Evolutionary conservation across 2,329 filamentous ascomycete species (phyloP), one percentile per base, ranked within the genome.

Genomic region (Trichoderma atrobrunneum): DNA sequence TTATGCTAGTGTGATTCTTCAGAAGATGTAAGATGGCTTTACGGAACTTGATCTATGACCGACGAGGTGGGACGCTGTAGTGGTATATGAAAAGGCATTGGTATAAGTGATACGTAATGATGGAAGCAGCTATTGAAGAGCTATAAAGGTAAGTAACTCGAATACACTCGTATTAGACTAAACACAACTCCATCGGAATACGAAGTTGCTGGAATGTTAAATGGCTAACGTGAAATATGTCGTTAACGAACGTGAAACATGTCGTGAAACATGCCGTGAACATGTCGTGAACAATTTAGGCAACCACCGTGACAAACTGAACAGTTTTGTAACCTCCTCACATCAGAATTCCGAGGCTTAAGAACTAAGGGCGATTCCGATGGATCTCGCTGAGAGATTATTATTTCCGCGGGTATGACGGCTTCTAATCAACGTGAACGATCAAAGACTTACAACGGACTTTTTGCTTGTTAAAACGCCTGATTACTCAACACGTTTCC

Each of bases 401-500:
- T 56, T 36, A 34, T 54, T 34, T 14, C 28, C 48, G 43, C 30
- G 43, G 63, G 36, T 66, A 12, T 21, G 7, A 51, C 28, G 62
- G 63, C 30, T 51, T 16, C 8, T n/a, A 43, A 43, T 43, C 48
- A 21, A 34, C 12, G 26, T 16, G 26, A 18, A 18, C 36, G 5
- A 7, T 32, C 1, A 65, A 34, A n/a, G 24, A 36, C 26, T 24
- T 54, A 21, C 48, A 24, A 14, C n/a, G 48, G 48, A 54, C 11
- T 54, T 54, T 54, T 12, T 24, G 11, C 48, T 24, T 0, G 7
- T 43, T 3, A 24, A 54, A 54, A 54, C n/a, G n/a, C n/a, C 21
- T 54, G 62, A 65, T 65, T 65, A 65, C 62, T 65, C 62, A 65
- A 65, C 62, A 65, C 7, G 16, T 24, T 34, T 30, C 59, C n/a